These are phyloP conservation scores for Colletotrichum tabaci DNA, from an alignment of 2,329 filamentous ascomycete species.

Conservation along the genomic window DNA sequence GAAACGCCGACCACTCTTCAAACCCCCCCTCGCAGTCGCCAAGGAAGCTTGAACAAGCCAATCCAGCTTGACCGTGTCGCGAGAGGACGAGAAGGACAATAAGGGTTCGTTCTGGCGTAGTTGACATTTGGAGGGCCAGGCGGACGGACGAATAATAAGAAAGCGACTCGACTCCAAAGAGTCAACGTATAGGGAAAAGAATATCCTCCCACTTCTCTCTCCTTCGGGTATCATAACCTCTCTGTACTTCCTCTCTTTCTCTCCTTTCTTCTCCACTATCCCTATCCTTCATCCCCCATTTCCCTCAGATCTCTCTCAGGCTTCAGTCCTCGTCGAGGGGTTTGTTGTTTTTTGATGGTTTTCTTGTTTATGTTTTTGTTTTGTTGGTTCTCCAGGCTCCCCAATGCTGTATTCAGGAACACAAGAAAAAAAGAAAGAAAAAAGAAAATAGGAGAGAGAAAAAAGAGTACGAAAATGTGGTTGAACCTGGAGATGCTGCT, in stretches of 20 bases:
- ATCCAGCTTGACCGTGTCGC: background rate
- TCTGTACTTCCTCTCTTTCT: background rate
- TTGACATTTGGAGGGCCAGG: background rate
- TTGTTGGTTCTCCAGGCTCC: background rate
- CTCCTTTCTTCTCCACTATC: background rate
- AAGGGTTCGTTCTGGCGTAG: background rate
- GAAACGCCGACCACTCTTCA: too few species aligned
- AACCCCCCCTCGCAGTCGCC: background rate
- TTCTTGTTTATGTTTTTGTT: too few species aligned
- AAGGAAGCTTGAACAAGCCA: background rate
- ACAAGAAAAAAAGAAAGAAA: background rate
- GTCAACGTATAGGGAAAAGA: background rate
- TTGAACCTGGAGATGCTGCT: background rate
- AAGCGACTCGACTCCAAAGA: background rate
- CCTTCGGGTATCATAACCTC: slow-evolving; percentile 37
- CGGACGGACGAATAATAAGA: background rate
- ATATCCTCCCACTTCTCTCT: background rate
- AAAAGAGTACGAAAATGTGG: too few species aligned
- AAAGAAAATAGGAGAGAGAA: background rate
- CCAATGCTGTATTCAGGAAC: slow-evolving; percentile 1
- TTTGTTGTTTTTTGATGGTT: too few species aligned
- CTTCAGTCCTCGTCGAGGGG: too few species aligned
- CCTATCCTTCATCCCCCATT: background rate
- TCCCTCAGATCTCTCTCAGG: background rate
- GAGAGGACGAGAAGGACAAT: background rate